phyloP scores from a whole-genome alignment of 306 rosid genomes.

The Ochetophila trinervis region DNA sequence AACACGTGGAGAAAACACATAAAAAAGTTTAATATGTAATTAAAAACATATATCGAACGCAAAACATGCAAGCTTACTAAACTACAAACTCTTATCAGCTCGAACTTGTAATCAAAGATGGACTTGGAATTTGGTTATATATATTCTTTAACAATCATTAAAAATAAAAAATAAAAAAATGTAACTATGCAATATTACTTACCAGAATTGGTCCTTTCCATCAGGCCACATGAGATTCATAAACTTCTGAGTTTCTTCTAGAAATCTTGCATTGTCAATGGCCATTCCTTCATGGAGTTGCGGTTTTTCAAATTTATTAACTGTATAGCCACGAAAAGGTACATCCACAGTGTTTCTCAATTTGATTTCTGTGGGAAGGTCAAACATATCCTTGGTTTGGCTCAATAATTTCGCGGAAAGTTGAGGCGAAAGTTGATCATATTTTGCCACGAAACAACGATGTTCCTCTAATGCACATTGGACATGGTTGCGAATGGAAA shows the following conservation, averaged over 20 bases:
- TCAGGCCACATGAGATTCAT: neutral
- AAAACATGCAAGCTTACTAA: too few relatives aligned
- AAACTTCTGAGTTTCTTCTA: neutral
- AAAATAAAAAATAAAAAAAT: too few relatives aligned
- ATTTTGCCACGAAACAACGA: constrained; percentile 5
- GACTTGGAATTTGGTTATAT: too few relatives aligned
- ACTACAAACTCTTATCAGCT: too few relatives aligned
- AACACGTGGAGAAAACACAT: too few relatives aligned
- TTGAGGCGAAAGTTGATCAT: neutral
- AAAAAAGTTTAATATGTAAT: too few relatives aligned
- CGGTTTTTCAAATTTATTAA: neutral
- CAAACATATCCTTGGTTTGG: constrained; percentile 9
- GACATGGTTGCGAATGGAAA: neutral
- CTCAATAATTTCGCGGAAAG: neutral
- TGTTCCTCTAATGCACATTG: neutral
- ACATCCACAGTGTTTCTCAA: neutral
- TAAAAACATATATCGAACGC: too few relatives aligned
- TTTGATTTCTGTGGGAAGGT: constrained; percentile 2
- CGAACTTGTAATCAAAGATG: too few relatives aligned
- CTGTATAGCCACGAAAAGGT: neutral
- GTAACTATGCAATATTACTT: neutral
- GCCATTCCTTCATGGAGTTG: constrained; percentile 10
- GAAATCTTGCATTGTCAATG: neutral
- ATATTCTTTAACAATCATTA: too few relatives aligned
- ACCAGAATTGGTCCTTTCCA: neutral